Evolutionary conservation across 2,329 filamentous ascomycete species (phyloP).

Genomic region (Arthrobotrys megalospora): DNA sequence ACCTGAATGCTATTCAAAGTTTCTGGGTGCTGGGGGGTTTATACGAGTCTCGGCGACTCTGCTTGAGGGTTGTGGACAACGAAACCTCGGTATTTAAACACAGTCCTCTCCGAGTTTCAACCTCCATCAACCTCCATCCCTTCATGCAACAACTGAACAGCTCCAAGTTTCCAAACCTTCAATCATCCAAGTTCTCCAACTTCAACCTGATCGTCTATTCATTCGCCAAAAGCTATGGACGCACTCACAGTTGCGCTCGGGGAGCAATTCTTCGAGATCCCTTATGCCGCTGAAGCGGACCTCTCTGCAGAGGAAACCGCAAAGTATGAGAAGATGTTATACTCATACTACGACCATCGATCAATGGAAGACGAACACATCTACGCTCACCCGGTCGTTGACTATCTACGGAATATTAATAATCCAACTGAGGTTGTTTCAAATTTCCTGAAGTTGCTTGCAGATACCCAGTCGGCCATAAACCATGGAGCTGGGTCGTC

Average conservation of each 20-base stretch:
- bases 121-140: too few relatives aligned
- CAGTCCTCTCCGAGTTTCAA: too few relatives aligned
- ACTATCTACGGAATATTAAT: conserved; percentile 5
- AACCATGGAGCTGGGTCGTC: neutral
- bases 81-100: too few relatives aligned
- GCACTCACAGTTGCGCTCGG: neutral
- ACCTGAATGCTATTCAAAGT: too few relatives aligned
- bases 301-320: conserved; percentile 65
- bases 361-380: neutral
- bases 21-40: too few relatives aligned
- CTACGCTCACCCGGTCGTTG: conserved; percentile 4
- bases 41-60: too few relatives aligned
- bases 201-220: too few relatives aligned
- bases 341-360: conserved; percentile 16
- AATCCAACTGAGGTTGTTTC: conserved; percentile 17
- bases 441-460: conserved; percentile 7
- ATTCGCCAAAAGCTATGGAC: neutral
- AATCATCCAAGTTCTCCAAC: too few relatives aligned
- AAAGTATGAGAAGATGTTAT: conserved; percentile 46
- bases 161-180: too few relatives aligned
- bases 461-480: neutral
- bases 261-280: conserved; percentile 26
- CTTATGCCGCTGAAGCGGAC: conserved; percentile 64
- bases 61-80: too few relatives aligned
- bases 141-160: too few relatives aligned